A percentile compares a stretch with the other conserved stretches of the same genome.
Evolutionary conservation across 2,329 filamentous ascomycete genomes (phyloP).

Genomic region (Incumbomyces delicatus): DNA sequence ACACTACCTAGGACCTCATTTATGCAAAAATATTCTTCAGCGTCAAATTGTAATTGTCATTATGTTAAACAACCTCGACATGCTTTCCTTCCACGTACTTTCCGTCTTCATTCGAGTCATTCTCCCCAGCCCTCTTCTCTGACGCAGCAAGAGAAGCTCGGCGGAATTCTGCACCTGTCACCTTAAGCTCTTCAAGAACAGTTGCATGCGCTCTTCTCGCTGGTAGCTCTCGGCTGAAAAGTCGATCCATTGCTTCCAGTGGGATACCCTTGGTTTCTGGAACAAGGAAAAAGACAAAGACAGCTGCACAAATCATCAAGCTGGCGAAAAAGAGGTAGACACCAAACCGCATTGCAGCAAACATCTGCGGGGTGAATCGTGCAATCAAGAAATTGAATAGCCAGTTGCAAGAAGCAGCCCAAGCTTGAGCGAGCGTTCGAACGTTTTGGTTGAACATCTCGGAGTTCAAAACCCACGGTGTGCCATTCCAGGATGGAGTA

Average conservation of each 20-base stretch:
- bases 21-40: no score
- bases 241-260: slow-evolving; percentile 54
- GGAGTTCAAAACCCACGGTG: slow-evolving; percentile 53
- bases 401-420: slow-evolving; percentile 63
- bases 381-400: slow-evolving; percentile 61
- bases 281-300: slow-evolving; percentile 54
- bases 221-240: slow-evolving; percentile 41
- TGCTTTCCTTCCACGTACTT: slow-evolving; percentile 8
- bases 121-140: slow-evolving; percentile 14
- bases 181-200: slow-evolving; percentile 26
- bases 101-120: slow-evolving; percentile 20
- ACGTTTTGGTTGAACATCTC: slow-evolving; percentile 68
- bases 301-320: slow-evolving; percentile 48
- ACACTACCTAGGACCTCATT: no score
- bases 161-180: slow-evolving; percentile 29
- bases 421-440: slow-evolving; percentile 60
- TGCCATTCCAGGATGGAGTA: slow-evolving; percentile 62
- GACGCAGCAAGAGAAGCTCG: slow-evolving; percentile 10
- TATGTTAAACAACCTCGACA: slow-evolving; percentile 13
- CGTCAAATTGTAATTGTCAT: neutral
- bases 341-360: slow-evolving; percentile 42
- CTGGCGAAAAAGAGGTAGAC: slow-evolving; percentile 62
- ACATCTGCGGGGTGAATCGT: slow-evolving; percentile 44
- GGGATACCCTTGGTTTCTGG: slow-evolving; percentile 59
- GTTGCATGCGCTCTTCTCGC: slow-evolving; percentile 28